Evolutionary conservation across 257 asterid genomes (phyloP).

Genomic region (Nicotiana tabacum): DNA sequence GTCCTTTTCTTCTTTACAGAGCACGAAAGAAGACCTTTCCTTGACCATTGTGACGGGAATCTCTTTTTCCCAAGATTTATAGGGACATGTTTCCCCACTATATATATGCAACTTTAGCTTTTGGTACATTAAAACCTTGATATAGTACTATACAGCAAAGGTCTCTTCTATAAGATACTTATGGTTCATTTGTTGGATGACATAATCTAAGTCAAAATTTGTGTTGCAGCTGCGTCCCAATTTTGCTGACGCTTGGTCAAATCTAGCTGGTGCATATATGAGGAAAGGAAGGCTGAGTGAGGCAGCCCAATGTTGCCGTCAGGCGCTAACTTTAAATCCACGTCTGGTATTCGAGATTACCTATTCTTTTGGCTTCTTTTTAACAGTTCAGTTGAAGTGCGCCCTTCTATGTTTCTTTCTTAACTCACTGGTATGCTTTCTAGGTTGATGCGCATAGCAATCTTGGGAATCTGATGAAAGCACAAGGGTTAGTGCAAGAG

Average conservation of each 20-base stretch:
- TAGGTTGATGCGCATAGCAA: constrained; percentile 99
- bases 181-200: neutral
- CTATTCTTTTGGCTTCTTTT: neutral
- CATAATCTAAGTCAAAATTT: neutral
- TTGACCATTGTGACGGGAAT: neutral
- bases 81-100: neutral
- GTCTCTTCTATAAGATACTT: neutral
- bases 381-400: neutral
- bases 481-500: constrained; percentile 93
- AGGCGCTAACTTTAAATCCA: constrained; percentile 92
- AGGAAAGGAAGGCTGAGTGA: constrained; percentile 86
- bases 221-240: constrained; percentile 91
- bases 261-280: constrained; percentile 97
- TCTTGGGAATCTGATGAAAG: constrained; percentile 98
- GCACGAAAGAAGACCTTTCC: neutral
- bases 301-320: constrained; percentile 98
- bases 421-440: constrained; percentile 6
- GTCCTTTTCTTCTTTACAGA: neutral
- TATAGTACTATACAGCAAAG: neutral
- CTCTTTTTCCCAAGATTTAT: neutral
- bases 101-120: neutral
- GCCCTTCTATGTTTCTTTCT: constrained; percentile 10
- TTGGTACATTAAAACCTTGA: neutral
- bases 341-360: constrained; percentile 52
- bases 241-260: constrained; percentile 99